phyloP scores from a whole-genome alignment of 2,329 filamentous ascomycete genomes.

The Fonsecaea multimorphosa region DNA sequence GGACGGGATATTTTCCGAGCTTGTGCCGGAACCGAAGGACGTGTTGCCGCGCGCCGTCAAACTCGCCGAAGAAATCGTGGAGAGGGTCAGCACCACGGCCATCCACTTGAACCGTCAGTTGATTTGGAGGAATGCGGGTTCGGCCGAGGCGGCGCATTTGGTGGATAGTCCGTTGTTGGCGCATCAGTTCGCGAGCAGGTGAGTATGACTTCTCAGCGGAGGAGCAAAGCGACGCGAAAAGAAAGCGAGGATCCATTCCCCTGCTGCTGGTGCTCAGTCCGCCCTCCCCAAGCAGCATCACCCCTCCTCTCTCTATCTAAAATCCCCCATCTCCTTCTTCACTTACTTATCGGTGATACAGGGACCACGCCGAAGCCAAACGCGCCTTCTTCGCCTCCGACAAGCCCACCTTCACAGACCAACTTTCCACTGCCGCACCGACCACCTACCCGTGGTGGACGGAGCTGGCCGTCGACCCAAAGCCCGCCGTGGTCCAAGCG shows the following conservation, averaged over 20 bases:
- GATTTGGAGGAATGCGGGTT: conserved; percentile 57
- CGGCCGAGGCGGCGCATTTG: conserved; percentile 69
- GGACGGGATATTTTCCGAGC: conserved; percentile 67
- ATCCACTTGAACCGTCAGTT: conserved; percentile 69
- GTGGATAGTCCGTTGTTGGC: conserved; percentile 54
- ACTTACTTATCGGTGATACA: conserved; percentile 25
- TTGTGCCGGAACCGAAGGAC: conserved; percentile 59
- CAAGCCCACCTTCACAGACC: conserved; percentile 36
- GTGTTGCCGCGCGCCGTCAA: conserved; percentile 68
- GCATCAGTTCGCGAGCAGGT: conserved; percentile 19
- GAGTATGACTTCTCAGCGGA: neutral
- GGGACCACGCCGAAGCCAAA: conserved; percentile 37
- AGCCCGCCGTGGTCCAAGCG: conserved; percentile 1
- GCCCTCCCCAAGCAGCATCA: no score
- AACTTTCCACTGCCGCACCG: neutral
- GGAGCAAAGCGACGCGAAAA: neutral
- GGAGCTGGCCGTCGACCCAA: conserved; percentile 7
- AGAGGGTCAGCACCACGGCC: conserved; percentile 65
- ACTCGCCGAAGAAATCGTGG: conserved; percentile 66
- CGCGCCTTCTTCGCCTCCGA: conserved; percentile 35
- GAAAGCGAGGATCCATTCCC: neutral
- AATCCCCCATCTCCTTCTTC: no score
- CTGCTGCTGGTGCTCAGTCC: no score
- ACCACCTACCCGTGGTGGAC: conserved; percentile 12
- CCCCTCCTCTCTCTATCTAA: no score